Base-by-base conservation (phyloP, 352 stramenopile genomes). In the Globisporangium ultimum region DNA sequence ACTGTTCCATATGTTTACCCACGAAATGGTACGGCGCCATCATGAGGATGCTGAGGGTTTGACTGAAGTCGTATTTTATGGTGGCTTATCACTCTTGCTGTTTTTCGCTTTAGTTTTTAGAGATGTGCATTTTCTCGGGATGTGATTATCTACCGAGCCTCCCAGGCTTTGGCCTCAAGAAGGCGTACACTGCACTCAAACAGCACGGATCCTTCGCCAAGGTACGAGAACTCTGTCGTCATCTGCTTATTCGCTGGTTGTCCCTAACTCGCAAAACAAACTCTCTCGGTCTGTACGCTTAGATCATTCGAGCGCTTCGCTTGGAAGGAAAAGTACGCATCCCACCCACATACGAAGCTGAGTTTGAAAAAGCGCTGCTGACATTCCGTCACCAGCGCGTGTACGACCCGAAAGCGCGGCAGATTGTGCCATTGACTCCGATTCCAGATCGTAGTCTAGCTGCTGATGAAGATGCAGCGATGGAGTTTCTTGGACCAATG, bases 61-160 rank as follows among this genome's bases (percentile, higher is more conserved):
- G 18, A 36, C 9, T 36, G 8, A 36, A 36, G 28, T 11, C 8
- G 28, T 10, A 6, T 36, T 36, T 36, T 10, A 2, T 36, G 28
- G 3, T 10, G 28, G 28, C 28, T 36, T 8, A 36, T 36, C 28
- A 5, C 24, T 36, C 8, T 36, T 36, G 28, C 28, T 36, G 24
- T 38, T 49, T 45, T 22, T 7, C 47, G 20, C n/a, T 53, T 10
- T 32, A 94, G 85, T 92, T 94, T 61, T 64, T 94, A 2, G 82
- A 94, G 40, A 94, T 97, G 88, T 97, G 90, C 61, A 95, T 97
- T 38, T 83, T 97, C 58, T 93, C 85, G 18, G 90, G 90, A 2
- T 97, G 90, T 67, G 90, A 97, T 63, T 97, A 97, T 48, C 61
- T 96, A 3, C 50, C 82, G 17, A 92, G 78, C 43, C 78, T 97